phyloP scores from a whole-genome alignment of 225 moss, liverwort and hornwort species.

The Ulota crispa region DNA sequence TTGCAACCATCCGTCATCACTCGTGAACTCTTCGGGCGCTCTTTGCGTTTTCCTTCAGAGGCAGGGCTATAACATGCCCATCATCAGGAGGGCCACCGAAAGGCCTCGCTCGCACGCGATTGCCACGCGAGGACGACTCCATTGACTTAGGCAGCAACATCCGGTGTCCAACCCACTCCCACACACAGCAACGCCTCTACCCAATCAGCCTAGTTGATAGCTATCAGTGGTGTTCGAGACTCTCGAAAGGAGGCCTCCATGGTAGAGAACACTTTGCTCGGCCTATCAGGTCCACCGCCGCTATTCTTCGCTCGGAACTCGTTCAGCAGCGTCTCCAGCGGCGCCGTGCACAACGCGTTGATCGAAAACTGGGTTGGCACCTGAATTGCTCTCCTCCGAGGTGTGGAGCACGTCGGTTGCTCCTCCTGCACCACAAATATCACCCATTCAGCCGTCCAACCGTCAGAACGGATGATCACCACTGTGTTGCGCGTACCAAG shows the following conservation, averaged over 20 bases:
- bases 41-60: neutral
- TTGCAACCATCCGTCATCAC: constrained; percentile 21
- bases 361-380: constrained; percentile 71
- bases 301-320: constrained; percentile 68
- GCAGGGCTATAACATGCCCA: neutral
- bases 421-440: constrained; percentile 61
- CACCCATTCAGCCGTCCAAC: neutral
- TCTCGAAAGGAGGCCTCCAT: constrained; percentile 68
- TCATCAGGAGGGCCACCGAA: neutral
- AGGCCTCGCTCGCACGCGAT: neutral
- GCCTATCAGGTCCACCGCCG: constrained; percentile 54
- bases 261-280: constrained; percentile 56
- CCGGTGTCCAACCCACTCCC: neutral
- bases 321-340: constrained; percentile 61
- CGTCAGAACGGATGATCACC: neutral
- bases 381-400: constrained; percentile 67
- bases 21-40: neutral
- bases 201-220: constrained; percentile 54
- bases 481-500: neutral
- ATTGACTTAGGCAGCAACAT: neutral
- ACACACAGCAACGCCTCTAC: neutral
- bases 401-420: constrained; percentile 67
- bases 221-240: constrained; percentile 67
- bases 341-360: constrained; percentile 70
- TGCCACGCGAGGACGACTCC: neutral